Base-by-base conservation (phyloP, 371 early-diverging fungal genomes). In the Mucor sp. region DNA sequence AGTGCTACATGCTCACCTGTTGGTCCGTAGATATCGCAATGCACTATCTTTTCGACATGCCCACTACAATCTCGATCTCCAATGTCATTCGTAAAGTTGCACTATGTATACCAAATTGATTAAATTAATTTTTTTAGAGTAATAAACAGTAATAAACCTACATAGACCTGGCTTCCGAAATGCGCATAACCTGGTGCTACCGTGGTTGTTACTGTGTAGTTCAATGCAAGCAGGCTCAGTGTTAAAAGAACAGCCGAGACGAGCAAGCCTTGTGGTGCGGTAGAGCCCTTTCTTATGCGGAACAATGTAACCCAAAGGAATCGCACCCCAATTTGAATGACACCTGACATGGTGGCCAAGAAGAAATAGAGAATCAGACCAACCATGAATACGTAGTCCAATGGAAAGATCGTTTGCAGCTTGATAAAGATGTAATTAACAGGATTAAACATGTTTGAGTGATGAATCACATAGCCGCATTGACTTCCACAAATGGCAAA, bases 381-480 rank as follows among this genome's bases (percentile, higher is more conserved):
- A 7, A 86, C 83, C 81, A 89, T 85, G 61, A 90, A 79, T 7
- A 90, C 67, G 62, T 88, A 86, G 60, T 90, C 90, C 33, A 89
- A 58, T 9, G 88, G 89, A 65, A 89, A 90, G 44, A 74, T 72
- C 75, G 82, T 83, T 17, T 85, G 77, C 7, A 88, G 64, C 41
- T 80, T 75, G 43, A 88, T 74, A 72, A 89, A 86, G 27, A 88
- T 79, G 23, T 76, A 76, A 62, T 89, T 88, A 71, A 90, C 75
- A 0, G 90, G 90, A 71, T 90, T 90, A 53, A 86, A 84, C 11
- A 88, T 57, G 33, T 81, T 77, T 12, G 87, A 83, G 57, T 83
- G 86, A 15, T 77, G 79, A 41, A 87, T 82, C 23, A 88, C 82
- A 67, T 87, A 90, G 35, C 91, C 91, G 70, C 91, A 90, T 67